Evolutionary conservation across 148 eudicot genomes (phyloP).

Genomic region (Chenopodium berlandieri): DNA sequence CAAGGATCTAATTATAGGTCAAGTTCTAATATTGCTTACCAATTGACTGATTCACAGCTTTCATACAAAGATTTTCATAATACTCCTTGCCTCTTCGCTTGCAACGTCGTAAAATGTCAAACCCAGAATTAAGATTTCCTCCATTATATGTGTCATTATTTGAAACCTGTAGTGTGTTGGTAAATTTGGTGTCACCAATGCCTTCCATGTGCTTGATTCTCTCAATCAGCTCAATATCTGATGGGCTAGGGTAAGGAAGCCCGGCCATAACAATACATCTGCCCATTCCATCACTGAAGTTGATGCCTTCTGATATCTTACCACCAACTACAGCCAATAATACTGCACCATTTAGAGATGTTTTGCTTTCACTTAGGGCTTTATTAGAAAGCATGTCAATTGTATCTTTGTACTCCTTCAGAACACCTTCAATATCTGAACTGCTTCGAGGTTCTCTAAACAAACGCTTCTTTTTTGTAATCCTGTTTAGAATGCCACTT

Average conservation of each 20-base stretch:
- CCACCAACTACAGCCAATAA: constrained; percentile 94
- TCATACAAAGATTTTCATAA: constrained; percentile 96
- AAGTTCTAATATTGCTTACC: constrained; percentile 44
- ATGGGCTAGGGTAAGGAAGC: constrained; percentile 91
- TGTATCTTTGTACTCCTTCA: constrained; percentile 72
- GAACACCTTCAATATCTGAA: constrained; percentile 65
- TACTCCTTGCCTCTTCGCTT: constrained; percentile 82
- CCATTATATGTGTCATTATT: constrained; percentile 21
- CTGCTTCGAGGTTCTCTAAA: constrained; percentile 88
- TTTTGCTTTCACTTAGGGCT: constrained; percentile 25
- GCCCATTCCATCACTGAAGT: constrained; percentile 95
- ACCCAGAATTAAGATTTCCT: constrained; percentile 57
- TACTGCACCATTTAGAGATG: constrained; percentile 67
- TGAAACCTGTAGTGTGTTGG: constrained; percentile 20
- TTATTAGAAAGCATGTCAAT: constrained; percentile 39
- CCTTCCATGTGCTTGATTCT: constrained; percentile 90
- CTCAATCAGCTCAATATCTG: constrained; percentile 80
- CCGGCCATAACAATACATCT: constrained; percentile 95
- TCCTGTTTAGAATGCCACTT: constrained; percentile 74
- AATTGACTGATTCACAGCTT: constrained; percentile 97
- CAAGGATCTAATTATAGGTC: background rate
- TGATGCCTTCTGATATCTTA: constrained; percentile 94
- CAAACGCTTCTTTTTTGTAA: constrained; percentile 62
- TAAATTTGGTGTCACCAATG: constrained; percentile 36
- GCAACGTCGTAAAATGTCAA: constrained; percentile 72